Evolutionary conservation across 768 basidiomycete genomes (phyloP), one percentile per base, ranked within the genome.

Genomic region (Pulveroboletus sp.): DNA sequence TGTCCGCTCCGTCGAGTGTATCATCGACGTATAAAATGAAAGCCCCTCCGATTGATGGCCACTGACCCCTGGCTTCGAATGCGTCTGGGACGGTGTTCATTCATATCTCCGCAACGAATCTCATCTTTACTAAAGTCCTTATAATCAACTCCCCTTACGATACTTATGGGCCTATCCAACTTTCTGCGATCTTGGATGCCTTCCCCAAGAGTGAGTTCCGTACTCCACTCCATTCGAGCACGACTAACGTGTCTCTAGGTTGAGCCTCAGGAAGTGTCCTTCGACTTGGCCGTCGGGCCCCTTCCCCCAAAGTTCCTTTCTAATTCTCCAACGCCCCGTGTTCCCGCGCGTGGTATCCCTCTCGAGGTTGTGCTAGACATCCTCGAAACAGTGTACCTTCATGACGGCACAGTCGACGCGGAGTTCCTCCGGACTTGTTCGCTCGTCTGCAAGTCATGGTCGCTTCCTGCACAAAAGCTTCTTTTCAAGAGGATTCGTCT

Each of bases 381-480:
- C 63, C 75, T 88, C 53, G 83, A 87, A 64, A 65, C 74, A 13
- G 77, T 78, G 4, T 77, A 72, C 46, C 67, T 71, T 35, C 66
- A 72, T 41, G 66, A 72, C 29, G 62, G 69, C 23, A 52, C 65
- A 25, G 61, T 67, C 5, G 68, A 76, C 55, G 61, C 66, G 34
- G 55, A 64, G 12, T 69, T 85, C 17, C 72, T 88, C 40, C 65
- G 62, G 43, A 64, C 74, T 40, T 84, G 79, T 58, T 69, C 84
- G 3, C 75, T 88, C 40, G 83, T 89, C 20, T 87, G 78, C 74
- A 75, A 70, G 62, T 72, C 76, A 21, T 89, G 87, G 86, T 79
- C 84, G 1, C 56, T 67, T n/a, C 69, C 75, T 24, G 75, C 82
- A 0, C 87, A 90, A 65, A 79, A 75, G 48, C 74, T 85, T 16